These are phyloP conservation scores for Chlorella sp. DNA, from an alignment of 139 green algal genomes.

Conservation along the genomic window DNA sequence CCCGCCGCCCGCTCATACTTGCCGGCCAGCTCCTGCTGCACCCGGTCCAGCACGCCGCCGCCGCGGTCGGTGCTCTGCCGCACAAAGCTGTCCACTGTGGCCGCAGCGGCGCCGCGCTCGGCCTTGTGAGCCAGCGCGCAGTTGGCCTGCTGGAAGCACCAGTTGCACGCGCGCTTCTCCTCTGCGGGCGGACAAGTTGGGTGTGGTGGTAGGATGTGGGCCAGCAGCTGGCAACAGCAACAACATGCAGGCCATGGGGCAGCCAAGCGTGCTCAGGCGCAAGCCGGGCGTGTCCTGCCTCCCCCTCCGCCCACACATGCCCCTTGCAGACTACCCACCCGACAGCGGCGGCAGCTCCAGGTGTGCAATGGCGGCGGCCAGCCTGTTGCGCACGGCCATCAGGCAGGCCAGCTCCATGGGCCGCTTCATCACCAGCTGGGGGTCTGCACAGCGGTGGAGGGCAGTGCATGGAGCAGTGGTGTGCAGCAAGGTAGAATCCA, in stretches of 20 bases:
- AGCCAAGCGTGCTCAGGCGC: background rate
- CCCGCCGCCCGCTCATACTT: slow-evolving; percentile 34
- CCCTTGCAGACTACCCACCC: background rate
- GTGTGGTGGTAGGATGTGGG: background rate
- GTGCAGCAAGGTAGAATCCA: no score
- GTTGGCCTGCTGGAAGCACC: slow-evolving; percentile 56
- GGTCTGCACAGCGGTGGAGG: background rate
- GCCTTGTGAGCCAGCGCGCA: slow-evolving; percentile 72
- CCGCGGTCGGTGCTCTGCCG: slow-evolving; percentile 40
- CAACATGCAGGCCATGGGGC: background rate
- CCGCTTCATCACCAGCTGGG: slow-evolving; percentile 33
- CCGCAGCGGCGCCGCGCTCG: background rate
- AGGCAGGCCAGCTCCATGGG: slow-evolving; percentile 63
- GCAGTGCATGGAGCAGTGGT: background rate
- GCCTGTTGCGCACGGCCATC: slow-evolving; percentile 61
- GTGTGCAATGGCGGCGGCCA: slow-evolving; percentile 64
- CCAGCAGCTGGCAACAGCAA: background rate
- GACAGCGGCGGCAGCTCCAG: slow-evolving; percentile 51
- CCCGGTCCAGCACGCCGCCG: background rate
- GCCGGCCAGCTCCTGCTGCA: slow-evolving; percentile 27
- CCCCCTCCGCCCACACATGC: background rate
- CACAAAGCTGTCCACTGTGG: slow-evolving; percentile 41
- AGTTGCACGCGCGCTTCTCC: slow-evolving; percentile 38
- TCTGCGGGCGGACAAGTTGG: background rate
- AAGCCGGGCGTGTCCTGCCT: no score